Evolutionary conservation across 129 eudicot genomes (phyloP).

Genomic region (Flaveria bidentis): DNA sequence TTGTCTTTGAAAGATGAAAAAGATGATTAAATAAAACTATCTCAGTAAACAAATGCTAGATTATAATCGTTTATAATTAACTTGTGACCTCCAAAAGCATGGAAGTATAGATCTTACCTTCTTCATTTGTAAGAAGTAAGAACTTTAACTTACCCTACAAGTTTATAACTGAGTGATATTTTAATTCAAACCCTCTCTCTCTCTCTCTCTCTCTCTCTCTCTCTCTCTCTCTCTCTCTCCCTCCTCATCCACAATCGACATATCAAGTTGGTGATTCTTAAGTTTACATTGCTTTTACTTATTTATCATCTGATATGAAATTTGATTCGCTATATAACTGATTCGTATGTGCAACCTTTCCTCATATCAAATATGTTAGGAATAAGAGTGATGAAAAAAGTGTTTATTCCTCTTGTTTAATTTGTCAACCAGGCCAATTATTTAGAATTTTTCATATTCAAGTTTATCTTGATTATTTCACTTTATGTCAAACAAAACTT

Average conservation of each 20-base stretch:
- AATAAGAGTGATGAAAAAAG: conserved; percentile 7
- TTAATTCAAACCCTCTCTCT: no score
- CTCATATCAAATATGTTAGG: not conserved
- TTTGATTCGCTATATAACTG: conserved; percentile 4
- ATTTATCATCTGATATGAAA: conserved; percentile 9
- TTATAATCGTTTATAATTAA: no score
- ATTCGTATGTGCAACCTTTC: conserved; percentile 6
- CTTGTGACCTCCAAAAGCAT: no score
- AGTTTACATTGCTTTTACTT: conserved; percentile 7
- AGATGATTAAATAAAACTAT: no score
- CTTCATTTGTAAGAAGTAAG: no score
- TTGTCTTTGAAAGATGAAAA: no score
- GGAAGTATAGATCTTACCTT: no score
- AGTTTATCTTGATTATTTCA: not conserved
- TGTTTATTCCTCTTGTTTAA: conserved; percentile 16
- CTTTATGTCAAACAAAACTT: not conserved
- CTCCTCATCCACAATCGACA: not conserved
- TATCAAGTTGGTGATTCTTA: not conserved
- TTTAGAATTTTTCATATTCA: conserved; percentile 5
- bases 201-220: no score
- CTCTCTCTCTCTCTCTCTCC: no score
- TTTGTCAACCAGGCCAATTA: conserved; percentile 17
- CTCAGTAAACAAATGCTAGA: no score
- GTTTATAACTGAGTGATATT: no score
- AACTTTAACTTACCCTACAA: no score